phyloP scores from a whole-genome alignment of 441 rosid species.

The Francoa sonchifolia region DNA sequence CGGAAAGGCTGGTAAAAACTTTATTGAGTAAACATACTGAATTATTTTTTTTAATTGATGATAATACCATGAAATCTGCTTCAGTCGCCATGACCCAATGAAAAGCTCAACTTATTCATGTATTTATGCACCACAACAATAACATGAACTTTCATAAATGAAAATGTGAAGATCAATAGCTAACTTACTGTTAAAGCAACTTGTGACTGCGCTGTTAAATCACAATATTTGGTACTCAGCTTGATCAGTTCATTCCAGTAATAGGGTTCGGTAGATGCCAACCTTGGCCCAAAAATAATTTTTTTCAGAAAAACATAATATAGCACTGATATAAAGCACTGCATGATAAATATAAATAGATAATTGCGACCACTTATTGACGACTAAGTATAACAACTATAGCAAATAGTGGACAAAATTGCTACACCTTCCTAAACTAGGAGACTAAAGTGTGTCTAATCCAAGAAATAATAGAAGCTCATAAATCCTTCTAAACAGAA shows the following conservation, averaged over 20 bases:
- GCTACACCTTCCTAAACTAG: too few relatives aligned
- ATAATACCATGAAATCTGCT: too few relatives aligned
- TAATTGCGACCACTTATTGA: not conserved
- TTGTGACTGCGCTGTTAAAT: constrained; percentile 74
- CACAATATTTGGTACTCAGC: constrained; percentile 77
- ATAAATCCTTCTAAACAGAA: too few relatives aligned
- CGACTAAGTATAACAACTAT: not conserved
- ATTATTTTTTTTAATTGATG: too few relatives aligned
- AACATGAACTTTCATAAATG: constrained; percentile 7
- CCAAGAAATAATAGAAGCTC: too few relatives aligned
- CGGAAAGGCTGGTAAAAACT: too few relatives aligned
- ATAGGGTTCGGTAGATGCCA: constrained; percentile 69
- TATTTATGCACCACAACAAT: not conserved
- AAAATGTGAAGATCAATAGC: constrained; percentile 1
- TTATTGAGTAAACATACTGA: too few relatives aligned
- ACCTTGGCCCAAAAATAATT: constrained; percentile 29
- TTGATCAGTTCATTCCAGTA: constrained; percentile 88
- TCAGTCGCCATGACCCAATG: too few relatives aligned
- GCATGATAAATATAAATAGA: not conserved
- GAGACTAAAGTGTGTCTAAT: too few relatives aligned
- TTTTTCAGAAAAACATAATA: not conserved
- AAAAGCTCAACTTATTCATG: too few relatives aligned
- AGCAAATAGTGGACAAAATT: not conserved
- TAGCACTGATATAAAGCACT: not conserved
- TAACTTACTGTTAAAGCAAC: constrained; percentile 69